Base-by-base conservation (phyloP, 768 basidiomycete genomes). In the Pleurotus eryngii region DNA sequence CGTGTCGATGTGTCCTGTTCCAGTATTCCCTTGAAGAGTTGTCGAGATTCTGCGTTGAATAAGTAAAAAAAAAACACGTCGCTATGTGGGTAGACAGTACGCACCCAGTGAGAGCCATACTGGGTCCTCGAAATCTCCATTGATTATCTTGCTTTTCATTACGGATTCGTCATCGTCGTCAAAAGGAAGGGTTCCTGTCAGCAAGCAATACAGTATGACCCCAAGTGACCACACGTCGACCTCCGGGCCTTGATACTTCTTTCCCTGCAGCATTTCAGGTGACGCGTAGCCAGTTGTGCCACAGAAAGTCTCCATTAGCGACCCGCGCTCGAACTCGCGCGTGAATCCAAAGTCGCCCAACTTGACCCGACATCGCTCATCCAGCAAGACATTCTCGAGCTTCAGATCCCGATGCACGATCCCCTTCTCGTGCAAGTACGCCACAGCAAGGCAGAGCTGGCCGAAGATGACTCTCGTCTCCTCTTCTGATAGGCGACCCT, bases 391-490 rank as follows among this genome's bases (percentile, higher is more conserved):
- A 66, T 98, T 98, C 76, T 98, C 95, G 57, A 98, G 78, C 74
- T 99, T 99, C 64, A 99, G 78, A 71, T 99, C 96, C 27, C 97
- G 85, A 69, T 99, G 97, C 1, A 98, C 95, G 65, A 98, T 92
- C 53, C 92, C 92, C 69, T 89, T 89, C 53, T 86, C 82, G 69
- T 99, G 97, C 22, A 97, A 80, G 71, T 95, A 95, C 18, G 89
- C 92, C 18, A 98, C 90, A 0, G 95, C 95, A 8, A 98, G 86
- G 65, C 90, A 91, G 4, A 98, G 76, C 68, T 98, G 95, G n/a
- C 97, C 96, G 67, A 99, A 97, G n/a, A 98, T 72, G 18, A 89
- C 73, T 63, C 84, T 83, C 3, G 92, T 79, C 73, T 99, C 97
- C 42, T 86, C 83, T 70, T 96, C 93, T 18, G 82, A 74, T 54